Conservation (phyloP, 2,329 filamentous ascomycete genomes). For the Talaromyces sp. region DNA sequence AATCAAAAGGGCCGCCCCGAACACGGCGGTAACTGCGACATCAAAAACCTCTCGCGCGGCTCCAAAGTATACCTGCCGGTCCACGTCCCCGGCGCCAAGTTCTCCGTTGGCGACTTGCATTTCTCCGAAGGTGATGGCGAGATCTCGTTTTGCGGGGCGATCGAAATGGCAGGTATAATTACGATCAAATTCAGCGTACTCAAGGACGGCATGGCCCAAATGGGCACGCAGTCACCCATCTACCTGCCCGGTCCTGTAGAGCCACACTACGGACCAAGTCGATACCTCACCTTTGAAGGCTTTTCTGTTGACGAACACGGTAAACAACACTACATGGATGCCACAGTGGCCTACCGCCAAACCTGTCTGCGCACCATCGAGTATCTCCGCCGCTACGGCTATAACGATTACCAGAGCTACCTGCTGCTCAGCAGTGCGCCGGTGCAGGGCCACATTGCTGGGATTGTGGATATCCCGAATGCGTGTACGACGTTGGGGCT, state of each 20-base stretch:
- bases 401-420: slow-evolving; percentile 73
- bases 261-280: slow-evolving; percentile 75
- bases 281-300: slow-evolving; percentile 80
- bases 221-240: slow-evolving; percentile 75
- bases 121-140: slow-evolving; percentile 87
- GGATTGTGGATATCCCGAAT: slow-evolving; percentile 86
- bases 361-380: slow-evolving; percentile 72
- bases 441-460: slow-evolving; percentile 80
- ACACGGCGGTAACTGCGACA: slow-evolving; percentile 86
- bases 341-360: slow-evolving; percentile 80
- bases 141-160: slow-evolving; percentile 82
- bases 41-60: slow-evolving; percentile 76
- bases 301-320: slow-evolving; percentile 85
- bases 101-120: slow-evolving; percentile 82
- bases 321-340: slow-evolving; percentile 84
- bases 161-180: slow-evolving; percentile 89
- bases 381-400: slow-evolving; percentile 68
- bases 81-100: slow-evolving; percentile 80
- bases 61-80: slow-evolving; percentile 83
- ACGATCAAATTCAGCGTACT: slow-evolving; percentile 86
- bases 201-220: slow-evolving; percentile 68
- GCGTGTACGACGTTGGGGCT: slow-evolving; percentile 83
- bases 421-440: slow-evolving; percentile 79
- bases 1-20: slow-evolving; percentile 59
- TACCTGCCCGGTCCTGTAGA: slow-evolving; percentile 84